Percentiles rank a stretch among this genome's conserved stretches.
phyloP scores from a whole-genome alignment of 75 land plant genomes.

The Adiantum capillusveneris region DNA sequence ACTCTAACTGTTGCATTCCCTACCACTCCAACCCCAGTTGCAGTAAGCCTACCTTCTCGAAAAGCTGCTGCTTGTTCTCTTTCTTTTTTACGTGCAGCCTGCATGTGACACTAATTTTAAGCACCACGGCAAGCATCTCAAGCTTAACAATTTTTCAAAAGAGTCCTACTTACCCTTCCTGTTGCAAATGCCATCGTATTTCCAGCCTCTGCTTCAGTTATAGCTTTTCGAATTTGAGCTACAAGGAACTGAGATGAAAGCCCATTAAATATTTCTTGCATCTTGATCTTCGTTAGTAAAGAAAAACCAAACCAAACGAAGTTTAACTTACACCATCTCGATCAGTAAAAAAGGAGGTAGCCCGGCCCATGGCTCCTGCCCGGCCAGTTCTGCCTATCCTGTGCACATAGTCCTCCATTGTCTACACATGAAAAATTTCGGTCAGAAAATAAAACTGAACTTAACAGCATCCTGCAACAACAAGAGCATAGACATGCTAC shows the following conservation, averaged over 20 bases:
- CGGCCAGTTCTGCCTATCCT: constrained; percentile 85
- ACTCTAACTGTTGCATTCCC: constrained; percentile 52
- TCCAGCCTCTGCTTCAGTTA: constrained; percentile 61
- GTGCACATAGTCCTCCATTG: constrained; percentile 80
- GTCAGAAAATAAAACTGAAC: too few relatives aligned
- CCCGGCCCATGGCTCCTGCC: constrained; percentile 64
- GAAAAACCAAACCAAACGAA: too few relatives aligned
- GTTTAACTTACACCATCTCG: constrained; percentile 53
- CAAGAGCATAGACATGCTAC: too few relatives aligned
- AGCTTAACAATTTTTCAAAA: too few relatives aligned
- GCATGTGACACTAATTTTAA: background rate
- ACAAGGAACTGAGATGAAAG: constrained; percentile 45
- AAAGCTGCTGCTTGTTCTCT: constrained; percentile 72
- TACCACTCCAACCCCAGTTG: constrained; percentile 26
- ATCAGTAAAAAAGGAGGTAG: constrained; percentile 75
- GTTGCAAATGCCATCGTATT: constrained; percentile 67
- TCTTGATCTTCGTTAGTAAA: too few relatives aligned
- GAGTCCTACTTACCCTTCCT: constrained; percentile 43
- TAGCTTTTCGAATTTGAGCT: constrained; percentile 66
- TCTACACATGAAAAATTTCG: constrained; percentile 16
- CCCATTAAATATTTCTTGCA: too few relatives aligned
- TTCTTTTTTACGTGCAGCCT: constrained; percentile 70
- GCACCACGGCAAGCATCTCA: background rate
- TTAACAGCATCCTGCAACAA: too few relatives aligned
- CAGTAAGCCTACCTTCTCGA: constrained; percentile 42